Conservation (phyloP, 2,329 filamentous ascomycete genomes). For the Trichophyton verrucosum region DNA sequence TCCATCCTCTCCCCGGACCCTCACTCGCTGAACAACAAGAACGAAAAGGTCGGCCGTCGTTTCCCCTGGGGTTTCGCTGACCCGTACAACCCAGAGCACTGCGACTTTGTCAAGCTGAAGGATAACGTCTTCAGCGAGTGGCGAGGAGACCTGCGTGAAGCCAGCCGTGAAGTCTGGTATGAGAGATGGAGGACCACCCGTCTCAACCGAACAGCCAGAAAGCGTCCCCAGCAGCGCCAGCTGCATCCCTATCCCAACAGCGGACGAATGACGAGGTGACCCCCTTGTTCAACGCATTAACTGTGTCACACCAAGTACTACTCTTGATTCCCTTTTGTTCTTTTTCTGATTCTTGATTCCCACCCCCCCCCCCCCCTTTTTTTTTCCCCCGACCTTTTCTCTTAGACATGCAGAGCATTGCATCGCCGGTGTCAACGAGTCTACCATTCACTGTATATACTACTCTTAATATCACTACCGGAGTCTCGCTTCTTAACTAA, state of each 20-base stretch:
- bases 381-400: neutral
- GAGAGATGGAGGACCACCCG: constrained; percentile 73
- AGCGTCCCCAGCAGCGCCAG: neutral
- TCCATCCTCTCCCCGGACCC: constrained; percentile 89
- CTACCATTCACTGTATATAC: neutral
- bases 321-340: neutral
- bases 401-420: neutral
- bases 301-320: neutral
- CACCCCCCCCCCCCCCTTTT: too few relatives aligned
- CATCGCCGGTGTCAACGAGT: neutral
- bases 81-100: constrained; percentile 80
- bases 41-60: constrained; percentile 56
- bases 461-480: too few relatives aligned
- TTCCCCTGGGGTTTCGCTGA: constrained; percentile 98
- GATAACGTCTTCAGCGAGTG: constrained; percentile 89
- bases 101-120: constrained; percentile 82
- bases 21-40: constrained; percentile 49
- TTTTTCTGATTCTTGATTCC: neutral
- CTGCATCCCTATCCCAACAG: too few relatives aligned
- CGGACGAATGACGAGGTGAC: neutral
- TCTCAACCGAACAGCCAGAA: constrained; percentile 19
- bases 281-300: neutral
- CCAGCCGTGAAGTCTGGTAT: constrained; percentile 86
- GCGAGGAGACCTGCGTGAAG: constrained; percentile 79
- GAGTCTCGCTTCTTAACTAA: too few relatives aligned